Conservation (phyloP, 345 rosid genomes). For the Tarenaya hassleriana region DNA sequence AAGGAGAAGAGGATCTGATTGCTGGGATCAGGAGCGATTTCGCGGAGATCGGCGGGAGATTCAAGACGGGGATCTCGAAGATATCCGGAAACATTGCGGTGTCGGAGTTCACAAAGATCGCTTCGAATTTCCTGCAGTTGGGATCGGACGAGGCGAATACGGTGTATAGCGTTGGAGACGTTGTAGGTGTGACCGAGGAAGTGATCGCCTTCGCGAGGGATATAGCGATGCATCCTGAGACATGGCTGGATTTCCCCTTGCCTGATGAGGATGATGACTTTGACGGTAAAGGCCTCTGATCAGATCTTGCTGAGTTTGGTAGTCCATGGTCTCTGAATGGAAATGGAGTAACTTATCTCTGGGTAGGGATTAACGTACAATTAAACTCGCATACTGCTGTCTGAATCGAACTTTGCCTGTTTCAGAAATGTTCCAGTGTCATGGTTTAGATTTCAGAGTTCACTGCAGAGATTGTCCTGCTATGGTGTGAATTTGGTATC, state of each 20-base stretch:
- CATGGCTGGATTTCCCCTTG: conserved; percentile 92
- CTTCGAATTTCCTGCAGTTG: conserved; percentile 36
- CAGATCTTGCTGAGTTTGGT: conserved; percentile 4
- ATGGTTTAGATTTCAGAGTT: background rate
- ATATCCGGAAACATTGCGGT: conserved; percentile 58
- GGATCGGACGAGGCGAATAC: conserved; percentile 36
- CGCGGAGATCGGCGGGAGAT: conserved; percentile 45
- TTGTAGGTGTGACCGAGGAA: conserved; percentile 71
- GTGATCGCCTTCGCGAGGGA: conserved; percentile 80
- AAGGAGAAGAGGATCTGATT: conserved; percentile 26
- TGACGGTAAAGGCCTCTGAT: conserved; percentile 49
- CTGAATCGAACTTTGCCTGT: too few relatives aligned
- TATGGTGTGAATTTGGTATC: conserved; percentile 5
- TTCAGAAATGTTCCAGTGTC: too few relatives aligned
- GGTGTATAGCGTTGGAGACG: conserved; percentile 18
- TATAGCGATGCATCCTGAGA: conserved; percentile 88
- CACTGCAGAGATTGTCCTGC: background rate
- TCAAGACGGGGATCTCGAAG: conserved; percentile 51
- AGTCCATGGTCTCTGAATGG: background rate
- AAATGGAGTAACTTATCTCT: background rate
- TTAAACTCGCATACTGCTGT: too few relatives aligned
- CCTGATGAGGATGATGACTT: conserved; percentile 70
- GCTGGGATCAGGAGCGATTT: conserved; percentile 28
- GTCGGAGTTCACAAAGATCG: conserved; percentile 42
- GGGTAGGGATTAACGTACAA: too few relatives aligned